phyloP scores from a whole-genome alignment of 805 yeast genomes.

The Torulaspora microellipsoides region DNA sequence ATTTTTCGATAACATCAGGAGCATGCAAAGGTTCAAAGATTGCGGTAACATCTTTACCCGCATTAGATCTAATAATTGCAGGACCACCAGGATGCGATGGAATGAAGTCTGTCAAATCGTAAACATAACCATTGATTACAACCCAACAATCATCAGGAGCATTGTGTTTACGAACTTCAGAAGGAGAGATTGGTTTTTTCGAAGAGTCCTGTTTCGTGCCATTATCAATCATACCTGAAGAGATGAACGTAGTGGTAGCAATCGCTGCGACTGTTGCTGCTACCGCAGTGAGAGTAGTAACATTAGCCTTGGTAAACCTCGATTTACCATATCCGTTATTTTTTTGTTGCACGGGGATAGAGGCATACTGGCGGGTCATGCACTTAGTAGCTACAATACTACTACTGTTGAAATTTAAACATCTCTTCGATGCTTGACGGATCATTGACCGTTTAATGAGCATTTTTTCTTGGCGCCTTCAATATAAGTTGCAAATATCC shows the following conservation, averaged over 20 bases:
- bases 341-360: too few species aligned
- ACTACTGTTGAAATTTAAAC: too few species aligned
- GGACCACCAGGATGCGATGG: conserved; percentile 78
- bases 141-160: conserved; percentile 80
- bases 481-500: too few species aligned
- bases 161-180: conserved; percentile 64
- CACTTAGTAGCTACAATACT: too few species aligned
- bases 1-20: conserved; percentile 70
- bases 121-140: conserved; percentile 70
- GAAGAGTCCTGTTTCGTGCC: conserved; percentile 15
- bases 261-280: conserved; percentile 4
- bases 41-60: conserved; percentile 78
- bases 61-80: conserved; percentile 72
- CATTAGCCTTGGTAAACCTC: too few species aligned
- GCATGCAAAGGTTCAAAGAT: conserved; percentile 90
- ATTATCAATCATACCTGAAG: conserved; percentile 8
- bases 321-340: too few species aligned
- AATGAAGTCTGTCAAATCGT: conserved; percentile 70
- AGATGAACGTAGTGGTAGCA: conserved; percentile 2
- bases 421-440: too few species aligned
- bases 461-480: too few species aligned
- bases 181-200: conserved; percentile 27
- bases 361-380: too few species aligned
- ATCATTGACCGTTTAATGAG: too few species aligned
- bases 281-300: background rate